These are phyloP conservation scores for Clarkia xantiana DNA, from an alignment of 345 rosid species.

Conservation along the genomic window DNA sequence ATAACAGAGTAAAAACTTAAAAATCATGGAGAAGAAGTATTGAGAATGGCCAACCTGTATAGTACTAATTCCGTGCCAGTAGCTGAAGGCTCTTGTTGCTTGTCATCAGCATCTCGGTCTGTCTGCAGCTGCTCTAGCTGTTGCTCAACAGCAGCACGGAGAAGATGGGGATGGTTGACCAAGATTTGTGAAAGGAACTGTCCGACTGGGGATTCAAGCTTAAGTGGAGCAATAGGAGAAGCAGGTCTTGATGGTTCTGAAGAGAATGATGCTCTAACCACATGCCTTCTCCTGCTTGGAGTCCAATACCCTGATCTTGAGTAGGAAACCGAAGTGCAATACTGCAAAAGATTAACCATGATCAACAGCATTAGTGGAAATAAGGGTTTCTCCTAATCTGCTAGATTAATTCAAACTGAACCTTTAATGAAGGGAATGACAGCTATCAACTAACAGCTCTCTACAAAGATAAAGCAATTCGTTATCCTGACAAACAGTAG, in stretches of 20 bases:
- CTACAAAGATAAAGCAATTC: too few relatives aligned
- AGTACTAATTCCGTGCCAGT: conserved; percentile 68
- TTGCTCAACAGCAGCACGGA: conserved; percentile 91
- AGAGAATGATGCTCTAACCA: conserved; percentile 44
- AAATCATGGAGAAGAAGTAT: too few relatives aligned
- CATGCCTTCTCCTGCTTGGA: conserved; percentile 22
- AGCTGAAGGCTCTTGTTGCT: conserved; percentile 45
- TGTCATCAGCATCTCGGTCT: conserved; percentile 54
- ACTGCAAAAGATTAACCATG: conserved; percentile 15
- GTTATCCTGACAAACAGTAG: too few relatives aligned
- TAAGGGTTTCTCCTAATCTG: too few relatives aligned
- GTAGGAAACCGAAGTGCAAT: conserved; percentile 13
- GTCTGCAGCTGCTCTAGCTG: conserved; percentile 91
- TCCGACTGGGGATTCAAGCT: conserved; percentile 79
- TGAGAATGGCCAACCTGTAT: conserved; percentile 38
- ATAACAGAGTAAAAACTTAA: too few relatives aligned
- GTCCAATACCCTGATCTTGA: conserved; percentile 17
- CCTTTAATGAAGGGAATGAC: too few relatives aligned
- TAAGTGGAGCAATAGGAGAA: conserved; percentile 62
- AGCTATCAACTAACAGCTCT: too few relatives aligned
- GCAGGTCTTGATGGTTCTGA: conserved; percentile 32
- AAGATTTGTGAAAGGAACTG: conserved; percentile 78
- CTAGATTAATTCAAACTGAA: too few relatives aligned
- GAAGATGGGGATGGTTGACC: conserved; percentile 78
- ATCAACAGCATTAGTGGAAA: too few relatives aligned